Evolutionary conservation across 2,329 filamentous ascomycete species (phyloP), one percentile per base, ranked within the genome.

Genomic region (Aureobasidium vineae): DNA sequence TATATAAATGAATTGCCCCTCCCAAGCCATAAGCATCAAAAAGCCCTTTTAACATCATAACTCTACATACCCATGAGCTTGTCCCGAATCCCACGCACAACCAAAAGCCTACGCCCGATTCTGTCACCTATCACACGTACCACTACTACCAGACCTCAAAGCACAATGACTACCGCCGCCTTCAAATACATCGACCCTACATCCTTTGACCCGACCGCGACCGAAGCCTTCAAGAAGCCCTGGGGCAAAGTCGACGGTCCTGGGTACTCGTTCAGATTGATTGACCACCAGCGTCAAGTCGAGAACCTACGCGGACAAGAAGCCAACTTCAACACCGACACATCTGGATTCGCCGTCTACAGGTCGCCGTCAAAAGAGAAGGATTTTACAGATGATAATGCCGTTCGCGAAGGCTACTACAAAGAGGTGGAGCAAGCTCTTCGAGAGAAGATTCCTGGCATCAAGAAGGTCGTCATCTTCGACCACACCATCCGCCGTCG

Each of bases 401-500:
- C 82, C 15, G 82, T 90, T 8, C 81, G 86, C 43, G 71, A 74
- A 0, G 78, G 76, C 0, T 90, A 90, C 76, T 90, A 90, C 72
- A 72, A 74, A 23, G 86, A 89, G 70, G 83, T 89, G 1, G 85
- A 89, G 70, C 73, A 77, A 0, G 75, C 90, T 1, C 77, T 90
- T 2, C 80, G 81, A 15, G 75, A 80, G 33, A 83, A 84, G 52
- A 78, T 89, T 0, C 79, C 82, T 0, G 83, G 81, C 0, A 78
- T 88, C 63, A 84, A 83, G 64, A 86, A 86, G 68, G 82, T 91
- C 13, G 82, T 86, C 67, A 88, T 90, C 67, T 91, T 91, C 73
- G 88, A 91, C 75, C 88, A 91, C 75, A 90, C 88, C 0, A 88
- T 91, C 70, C 83, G 88, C 1, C 79, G 84, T 7, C 78, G 83